These are phyloP conservation scores for Blastobotrys arbuscula DNA, from an alignment of 1,139 yeast genomes.

Conservation along the genomic window DNA sequence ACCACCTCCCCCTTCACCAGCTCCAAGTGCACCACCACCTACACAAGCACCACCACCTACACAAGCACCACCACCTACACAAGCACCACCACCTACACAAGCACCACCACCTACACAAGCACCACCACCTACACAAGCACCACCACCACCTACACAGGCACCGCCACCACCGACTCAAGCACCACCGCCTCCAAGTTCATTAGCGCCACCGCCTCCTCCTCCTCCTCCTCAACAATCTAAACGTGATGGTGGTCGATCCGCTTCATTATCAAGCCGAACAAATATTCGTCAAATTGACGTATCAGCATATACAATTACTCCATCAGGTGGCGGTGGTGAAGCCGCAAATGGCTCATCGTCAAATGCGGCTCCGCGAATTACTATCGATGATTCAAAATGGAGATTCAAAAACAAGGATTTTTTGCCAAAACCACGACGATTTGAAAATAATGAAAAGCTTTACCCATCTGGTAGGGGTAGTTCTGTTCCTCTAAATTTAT, in stretches of 20 bases:
- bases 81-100: background rate
- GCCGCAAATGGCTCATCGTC: conserved; percentile 12
- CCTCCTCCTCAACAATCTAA: conserved; percentile 16
- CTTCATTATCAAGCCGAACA: conserved; percentile 17
- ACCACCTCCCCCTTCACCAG: conserved; percentile 30
- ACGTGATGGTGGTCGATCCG: conserved; percentile 20
- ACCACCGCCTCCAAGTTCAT: conserved; percentile 19
- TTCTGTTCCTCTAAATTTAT: conserved; percentile 78
- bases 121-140: too few relatives aligned
- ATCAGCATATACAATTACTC: conserved; percentile 31
- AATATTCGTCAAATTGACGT: conserved; percentile 30
- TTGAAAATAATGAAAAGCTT: conserved; percentile 61
- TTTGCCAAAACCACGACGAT: conserved; percentile 78
- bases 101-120: too few relatives aligned
- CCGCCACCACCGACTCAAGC: too few relatives aligned
- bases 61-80: conserved; percentile 5
- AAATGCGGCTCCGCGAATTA: conserved; percentile 15
- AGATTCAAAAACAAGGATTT: conserved; percentile 62
- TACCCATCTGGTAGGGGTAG: conserved; percentile 97
- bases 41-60: conserved; percentile 5
- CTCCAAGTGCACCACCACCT: conserved; percentile 17
- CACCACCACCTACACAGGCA: too few relatives aligned
- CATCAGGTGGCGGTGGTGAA: conserved; percentile 17
- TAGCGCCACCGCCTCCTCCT: conserved; percentile 25
- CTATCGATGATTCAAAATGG: conserved; percentile 71